Percentiles rank a stretch among this genome's conserved stretches.
phyloP scores from a whole-genome alignment of 129 eudicot species.

The Deinandra increscens region DNA sequence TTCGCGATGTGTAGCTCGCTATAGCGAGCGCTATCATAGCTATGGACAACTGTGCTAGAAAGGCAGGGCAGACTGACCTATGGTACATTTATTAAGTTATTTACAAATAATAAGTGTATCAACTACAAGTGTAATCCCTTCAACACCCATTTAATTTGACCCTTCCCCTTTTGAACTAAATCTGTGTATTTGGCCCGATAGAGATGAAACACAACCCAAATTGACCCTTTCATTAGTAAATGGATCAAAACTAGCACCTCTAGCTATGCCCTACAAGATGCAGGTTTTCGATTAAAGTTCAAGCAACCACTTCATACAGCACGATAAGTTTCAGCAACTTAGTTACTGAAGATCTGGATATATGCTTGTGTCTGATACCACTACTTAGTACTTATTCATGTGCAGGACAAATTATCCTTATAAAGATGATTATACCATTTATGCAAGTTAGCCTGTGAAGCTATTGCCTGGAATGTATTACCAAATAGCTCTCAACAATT shows the following conservation, averaged over 20 bases:
- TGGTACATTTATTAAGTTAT: not conserved
- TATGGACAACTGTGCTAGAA: no score
- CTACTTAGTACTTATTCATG: not conserved
- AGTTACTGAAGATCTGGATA: not conserved
- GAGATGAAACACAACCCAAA: not conserved
- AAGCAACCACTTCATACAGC: slow-evolving; percentile 21
- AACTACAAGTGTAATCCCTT: not conserved
- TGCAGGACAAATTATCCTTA: slow-evolving; percentile 9
- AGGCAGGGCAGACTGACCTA: not conserved
- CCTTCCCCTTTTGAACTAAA: not conserved
- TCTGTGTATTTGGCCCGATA: not conserved
- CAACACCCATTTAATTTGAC: not conserved
- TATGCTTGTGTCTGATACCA: not conserved
- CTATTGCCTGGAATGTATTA: slow-evolving; percentile 17
- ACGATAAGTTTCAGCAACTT: slow-evolving; percentile 6
- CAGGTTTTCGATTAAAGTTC: slow-evolving; percentile 3
- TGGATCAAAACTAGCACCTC: not conserved
- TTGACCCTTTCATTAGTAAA: not conserved
- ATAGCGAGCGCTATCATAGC: no score
- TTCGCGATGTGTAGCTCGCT: no score
- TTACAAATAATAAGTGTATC: not conserved
- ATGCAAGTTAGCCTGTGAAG: slow-evolving; percentile 9
- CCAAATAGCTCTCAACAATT: slow-evolving; percentile 1
- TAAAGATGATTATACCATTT: slow-evolving; percentile 1
- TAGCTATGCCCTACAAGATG: not conserved